Evolutionary conservation across 139 green algal species (phyloP).

Genomic region (Micractinium conductrix): DNA sequence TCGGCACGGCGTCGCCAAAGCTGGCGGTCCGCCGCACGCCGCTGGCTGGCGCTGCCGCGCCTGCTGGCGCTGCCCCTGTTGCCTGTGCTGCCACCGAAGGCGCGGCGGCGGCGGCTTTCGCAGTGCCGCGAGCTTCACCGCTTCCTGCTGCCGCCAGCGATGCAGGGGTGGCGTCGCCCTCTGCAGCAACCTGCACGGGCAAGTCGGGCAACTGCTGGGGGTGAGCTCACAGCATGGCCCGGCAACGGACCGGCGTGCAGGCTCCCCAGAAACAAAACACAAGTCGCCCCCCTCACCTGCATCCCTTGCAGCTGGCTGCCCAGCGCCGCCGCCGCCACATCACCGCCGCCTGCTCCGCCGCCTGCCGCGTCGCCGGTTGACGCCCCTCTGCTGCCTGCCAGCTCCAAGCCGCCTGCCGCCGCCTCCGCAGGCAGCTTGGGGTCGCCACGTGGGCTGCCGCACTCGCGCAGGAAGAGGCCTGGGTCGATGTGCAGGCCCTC

Average conservation of each 20-base stretch:
- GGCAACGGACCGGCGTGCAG: no score
- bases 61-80: neutral
- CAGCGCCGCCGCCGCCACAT: neutral
- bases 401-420: no score
- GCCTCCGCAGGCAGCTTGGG: no score
- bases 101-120: no score
- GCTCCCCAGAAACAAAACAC: no score
- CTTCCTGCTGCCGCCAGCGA: no score
- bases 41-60: neutral
- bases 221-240: no score
- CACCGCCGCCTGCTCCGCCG: neutral
- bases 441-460: slow-evolving; percentile 40
- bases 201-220: no score
- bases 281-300: neutral
- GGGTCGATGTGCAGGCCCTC: slow-evolving; percentile 87
- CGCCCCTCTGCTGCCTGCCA: neutral
- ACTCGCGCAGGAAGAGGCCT: slow-evolving; percentile 72
- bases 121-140: no score
- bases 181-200: no score
- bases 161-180: no score
- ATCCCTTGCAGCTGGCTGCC: neutral
- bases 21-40: slow-evolving; percentile 10
- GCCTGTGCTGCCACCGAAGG: neutral
- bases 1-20: slow-evolving; percentile 22
- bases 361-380: neutral